Percentiles rank a stretch among this genome's conserved stretches.
Evolutionary conservation across 495 filamentous ascomycete species (phyloP).

Genomic region (Aeminium ludgeri): DNA sequence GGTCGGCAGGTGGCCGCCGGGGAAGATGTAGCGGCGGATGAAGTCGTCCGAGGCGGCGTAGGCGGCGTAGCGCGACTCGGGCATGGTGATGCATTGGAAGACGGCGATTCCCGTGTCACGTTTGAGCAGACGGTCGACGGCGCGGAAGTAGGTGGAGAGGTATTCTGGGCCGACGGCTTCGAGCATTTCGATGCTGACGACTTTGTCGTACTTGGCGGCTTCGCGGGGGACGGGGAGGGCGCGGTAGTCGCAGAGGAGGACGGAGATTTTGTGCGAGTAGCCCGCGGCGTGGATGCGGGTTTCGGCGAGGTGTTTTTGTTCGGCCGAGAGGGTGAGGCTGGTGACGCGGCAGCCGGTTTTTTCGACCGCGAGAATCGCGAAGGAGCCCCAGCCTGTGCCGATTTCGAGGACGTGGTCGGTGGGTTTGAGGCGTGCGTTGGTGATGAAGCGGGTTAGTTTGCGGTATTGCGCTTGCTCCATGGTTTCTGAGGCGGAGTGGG

Average conservation of each 20-base stretch:
- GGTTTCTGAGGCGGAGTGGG: constrained; percentile 29
- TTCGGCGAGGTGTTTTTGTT: constrained; percentile 20
- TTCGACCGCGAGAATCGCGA: constrained; percentile 19
- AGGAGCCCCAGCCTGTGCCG: constrained; percentile 20
- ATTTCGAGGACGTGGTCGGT: constrained; percentile 31
- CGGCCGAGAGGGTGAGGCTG: constrained; percentile 15
- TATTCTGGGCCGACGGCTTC: constrained; percentile 54
- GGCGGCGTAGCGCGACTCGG: constrained; percentile 33
- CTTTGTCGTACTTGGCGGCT: constrained; percentile 38
- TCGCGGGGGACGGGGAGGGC: constrained; percentile 11
- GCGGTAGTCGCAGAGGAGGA: constrained; percentile 21
- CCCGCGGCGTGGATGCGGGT: constrained; percentile 15
- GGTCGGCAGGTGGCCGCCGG: constrained; percentile 53
- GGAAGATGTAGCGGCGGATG: constrained; percentile 60
- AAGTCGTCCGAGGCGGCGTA: constrained; percentile 37
- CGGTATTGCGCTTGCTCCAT: constrained; percentile 47
- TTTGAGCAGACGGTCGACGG: constrained; percentile 43
- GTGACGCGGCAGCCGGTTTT: constrained; percentile 19
- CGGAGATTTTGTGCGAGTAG: constrained; percentile 16
- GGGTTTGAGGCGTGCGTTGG: constrained; percentile 39
- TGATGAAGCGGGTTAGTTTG: constrained; percentile 46
- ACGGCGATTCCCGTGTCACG: constrained; percentile 45
- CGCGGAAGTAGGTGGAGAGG: constrained; percentile 34
- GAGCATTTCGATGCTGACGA: constrained; percentile 60
- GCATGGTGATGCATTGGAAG: constrained; percentile 65